Evolutionary conservation across 768 basidiomycete species (phyloP).

Genomic region (Leccinellum luteum): DNA sequence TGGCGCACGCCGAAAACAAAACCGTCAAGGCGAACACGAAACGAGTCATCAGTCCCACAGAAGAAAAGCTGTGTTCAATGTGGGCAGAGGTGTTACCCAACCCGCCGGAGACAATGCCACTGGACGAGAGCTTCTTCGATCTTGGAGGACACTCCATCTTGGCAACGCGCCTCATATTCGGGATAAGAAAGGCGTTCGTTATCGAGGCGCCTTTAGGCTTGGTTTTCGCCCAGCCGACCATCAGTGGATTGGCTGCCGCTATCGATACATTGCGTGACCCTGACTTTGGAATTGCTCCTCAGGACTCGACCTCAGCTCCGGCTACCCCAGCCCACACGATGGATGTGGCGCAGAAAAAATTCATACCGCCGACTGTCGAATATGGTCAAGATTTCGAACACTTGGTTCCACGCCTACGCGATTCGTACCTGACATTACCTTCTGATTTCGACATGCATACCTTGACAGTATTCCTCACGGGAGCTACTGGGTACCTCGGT

Average conservation of each 20-base stretch:
- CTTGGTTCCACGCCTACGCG: conserved; percentile 55
- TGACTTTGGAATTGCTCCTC: conserved; percentile 70
- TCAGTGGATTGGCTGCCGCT: conserved; percentile 69
- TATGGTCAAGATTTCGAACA: conserved; percentile 79
- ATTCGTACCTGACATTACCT: conserved; percentile 60
- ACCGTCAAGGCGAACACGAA: conserved; percentile 28
- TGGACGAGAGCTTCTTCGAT: conserved; percentile 97
- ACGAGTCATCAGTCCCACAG: conserved; percentile 59
- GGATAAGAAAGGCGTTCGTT: conserved; percentile 89
- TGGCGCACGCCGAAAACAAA: conserved; percentile 42
- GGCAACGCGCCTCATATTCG: conserved; percentile 95
- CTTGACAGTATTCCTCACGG: conserved; percentile 89
- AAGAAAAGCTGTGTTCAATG: conserved; percentile 77
- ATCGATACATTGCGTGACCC: conserved; percentile 73
- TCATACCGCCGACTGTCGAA: conserved; percentile 41
- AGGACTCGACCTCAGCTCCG: conserved; percentile 21
- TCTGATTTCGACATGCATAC: conserved; percentile 50
- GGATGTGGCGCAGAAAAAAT: conserved; percentile 14
- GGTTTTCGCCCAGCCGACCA: conserved; percentile 89
- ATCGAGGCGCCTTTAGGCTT: conserved; percentile 88
- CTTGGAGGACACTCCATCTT: conserved; percentile 98
- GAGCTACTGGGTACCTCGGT: conserved; percentile 95
- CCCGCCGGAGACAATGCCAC: conserved; percentile 70
- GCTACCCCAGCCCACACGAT: conserved; percentile 13
- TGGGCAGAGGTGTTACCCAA: conserved; percentile 83